Evolutionary conservation across 371 early-diverging fungal species (phyloP).

Genomic region (Umbelopsis sp.): DNA sequence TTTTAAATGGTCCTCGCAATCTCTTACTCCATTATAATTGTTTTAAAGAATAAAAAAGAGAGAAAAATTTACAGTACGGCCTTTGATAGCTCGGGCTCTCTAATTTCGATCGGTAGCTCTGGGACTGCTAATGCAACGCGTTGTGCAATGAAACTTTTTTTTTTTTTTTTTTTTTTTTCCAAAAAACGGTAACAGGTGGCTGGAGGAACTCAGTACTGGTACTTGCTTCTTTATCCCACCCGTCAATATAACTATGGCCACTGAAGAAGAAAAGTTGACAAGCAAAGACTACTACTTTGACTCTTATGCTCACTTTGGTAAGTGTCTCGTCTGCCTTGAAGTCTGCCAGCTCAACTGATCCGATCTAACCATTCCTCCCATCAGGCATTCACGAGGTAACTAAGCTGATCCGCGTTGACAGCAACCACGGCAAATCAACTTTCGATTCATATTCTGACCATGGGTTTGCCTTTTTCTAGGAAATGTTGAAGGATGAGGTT

Average conservation of each 20-base stretch:
- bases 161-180: slow-evolving; percentile 6
- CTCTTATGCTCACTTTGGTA: slow-evolving; percentile 95
- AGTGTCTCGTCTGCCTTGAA: background rate
- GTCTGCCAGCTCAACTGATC: too few relatives aligned
- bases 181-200: background rate
- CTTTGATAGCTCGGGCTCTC: too few relatives aligned
- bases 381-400: slow-evolving; percentile 60
- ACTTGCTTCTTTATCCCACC: slow-evolving; percentile 7
- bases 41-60: background rate
- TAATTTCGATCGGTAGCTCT: background rate
- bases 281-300: slow-evolving; percentile 96
- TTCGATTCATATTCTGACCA: background rate
- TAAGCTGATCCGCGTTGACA: slow-evolving; percentile 3
- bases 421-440: background rate
- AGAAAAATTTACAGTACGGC: background rate
- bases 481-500: slow-evolving; percentile 95
- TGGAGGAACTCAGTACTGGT: background rate
- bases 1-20: too few relatives aligned
- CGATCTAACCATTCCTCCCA: background rate
- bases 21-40: background rate
- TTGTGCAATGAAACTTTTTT: background rate
- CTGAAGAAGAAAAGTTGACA: slow-evolving; percentile 55
- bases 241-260: slow-evolving; percentile 19
- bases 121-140: too few relatives aligned
- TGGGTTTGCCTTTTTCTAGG: slow-evolving; percentile 49